These are phyloP conservation scores for Carallia pectinifolia DNA, from an alignment of 345 rosid genomes.

Conservation along the genomic window DNA sequence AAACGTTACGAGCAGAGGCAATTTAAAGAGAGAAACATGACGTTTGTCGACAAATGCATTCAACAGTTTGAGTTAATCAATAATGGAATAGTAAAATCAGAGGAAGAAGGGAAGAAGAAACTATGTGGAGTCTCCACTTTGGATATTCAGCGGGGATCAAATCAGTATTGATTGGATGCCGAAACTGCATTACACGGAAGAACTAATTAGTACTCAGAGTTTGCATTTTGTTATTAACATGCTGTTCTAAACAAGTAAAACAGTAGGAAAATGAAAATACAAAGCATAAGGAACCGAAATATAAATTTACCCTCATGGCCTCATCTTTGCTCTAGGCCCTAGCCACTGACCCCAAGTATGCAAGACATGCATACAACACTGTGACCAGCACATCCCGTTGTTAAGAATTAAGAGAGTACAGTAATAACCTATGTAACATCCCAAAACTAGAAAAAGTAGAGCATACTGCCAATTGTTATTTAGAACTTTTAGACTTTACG, in stretches of 20 bases:
- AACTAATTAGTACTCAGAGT: constrained; percentile 21
- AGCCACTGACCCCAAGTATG: constrained; percentile 61
- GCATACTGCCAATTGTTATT: no score
- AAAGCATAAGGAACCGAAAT: constrained; percentile 2
- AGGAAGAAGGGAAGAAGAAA: neutral
- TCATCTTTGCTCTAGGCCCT: constrained; percentile 63
- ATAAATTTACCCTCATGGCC: constrained; percentile 47
- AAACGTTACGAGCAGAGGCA: constrained; percentile 22
- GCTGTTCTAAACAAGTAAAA: neutral
- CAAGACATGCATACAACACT: no score
- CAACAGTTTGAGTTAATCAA: constrained; percentile 3
- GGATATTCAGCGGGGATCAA: constrained; percentile 43
- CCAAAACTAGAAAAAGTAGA: no score
- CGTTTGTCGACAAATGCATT: constrained; percentile 1
- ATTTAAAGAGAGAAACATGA: constrained; percentile 2
- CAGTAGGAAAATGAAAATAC: no score
- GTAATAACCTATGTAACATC: no score
- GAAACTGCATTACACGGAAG: constrained; percentile 50
- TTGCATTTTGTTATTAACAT: neutral
- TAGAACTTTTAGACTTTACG: no score
- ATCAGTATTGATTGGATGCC: constrained; percentile 72
- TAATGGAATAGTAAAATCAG: neutral
- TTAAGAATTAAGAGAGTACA: no score
- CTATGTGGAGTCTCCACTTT: constrained; percentile 40
- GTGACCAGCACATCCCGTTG: no score